phyloP scores from a whole-genome alignment of 2,329 filamentous ascomycete species.

The Arachnopeziza araneosa region DNA sequence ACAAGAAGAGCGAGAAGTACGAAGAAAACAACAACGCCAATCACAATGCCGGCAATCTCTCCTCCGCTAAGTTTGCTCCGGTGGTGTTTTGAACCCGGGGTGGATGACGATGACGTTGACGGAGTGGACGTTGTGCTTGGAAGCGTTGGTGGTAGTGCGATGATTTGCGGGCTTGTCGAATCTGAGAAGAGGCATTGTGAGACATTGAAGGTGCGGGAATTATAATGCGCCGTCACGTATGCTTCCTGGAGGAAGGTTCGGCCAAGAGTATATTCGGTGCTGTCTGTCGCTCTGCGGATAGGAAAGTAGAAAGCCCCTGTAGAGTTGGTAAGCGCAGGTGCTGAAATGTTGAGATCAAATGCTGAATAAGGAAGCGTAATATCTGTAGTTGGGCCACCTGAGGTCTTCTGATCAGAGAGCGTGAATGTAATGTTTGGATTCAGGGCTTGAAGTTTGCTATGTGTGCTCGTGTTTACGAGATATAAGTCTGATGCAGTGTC shows the following conservation, averaged over 20 bases:
- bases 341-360: constrained; percentile 32
- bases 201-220: not conserved
- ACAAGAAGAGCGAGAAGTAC: constrained; percentile 9
- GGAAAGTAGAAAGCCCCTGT: constrained; percentile 30
- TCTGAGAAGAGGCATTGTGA: not conserved
- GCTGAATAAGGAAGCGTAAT: constrained; percentile 32
- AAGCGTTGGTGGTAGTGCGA: not conserved
- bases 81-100: not conserved
- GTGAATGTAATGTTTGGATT: constrained; percentile 33
- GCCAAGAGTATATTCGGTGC: constrained; percentile 32
- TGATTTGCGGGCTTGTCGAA: not conserved
- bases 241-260: constrained; percentile 35
- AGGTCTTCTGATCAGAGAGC: constrained; percentile 19
- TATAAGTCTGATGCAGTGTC: constrained; percentile 32
- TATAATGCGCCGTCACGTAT: constrained; percentile 1
- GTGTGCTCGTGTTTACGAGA: constrained; percentile 23
- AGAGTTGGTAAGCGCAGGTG: constrained; percentile 24
- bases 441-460: constrained; percentile 18
- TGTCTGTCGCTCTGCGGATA: constrained; percentile 28
- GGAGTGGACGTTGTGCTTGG: not conserved
- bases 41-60: not conserved
- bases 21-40: not conserved
- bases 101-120: not conserved
- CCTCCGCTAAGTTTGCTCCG: not conserved
- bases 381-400: constrained; percentile 20